Evolutionary conservation across 1,284 basidiomycete species (phyloP).

Genomic region (Anthracocystis setariae): DNA sequence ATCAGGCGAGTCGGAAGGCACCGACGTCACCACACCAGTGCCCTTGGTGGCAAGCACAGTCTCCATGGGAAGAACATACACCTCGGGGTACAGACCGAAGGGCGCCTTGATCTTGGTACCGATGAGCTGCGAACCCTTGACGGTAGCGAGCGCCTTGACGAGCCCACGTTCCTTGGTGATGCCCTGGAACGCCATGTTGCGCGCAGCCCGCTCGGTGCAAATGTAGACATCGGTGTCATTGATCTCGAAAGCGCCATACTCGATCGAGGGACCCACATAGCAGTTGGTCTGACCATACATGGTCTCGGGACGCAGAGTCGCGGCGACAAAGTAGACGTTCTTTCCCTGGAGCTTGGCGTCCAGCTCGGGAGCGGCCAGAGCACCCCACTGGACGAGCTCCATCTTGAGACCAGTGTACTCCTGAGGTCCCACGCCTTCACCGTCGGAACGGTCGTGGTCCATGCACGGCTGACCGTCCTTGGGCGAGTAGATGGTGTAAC

Average conservation of each 20-base stretch:
- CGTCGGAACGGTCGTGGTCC: constrained; percentile 97
- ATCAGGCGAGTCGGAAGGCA: constrained; percentile 97
- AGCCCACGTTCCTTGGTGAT: constrained; percentile 72
- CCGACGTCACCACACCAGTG: constrained; percentile 97
- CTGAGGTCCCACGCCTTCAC: constrained; percentile 93
- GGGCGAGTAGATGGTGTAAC: constrained; percentile 98
- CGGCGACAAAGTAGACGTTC: constrained; percentile 90
- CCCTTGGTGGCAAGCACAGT: constrained; percentile 95
- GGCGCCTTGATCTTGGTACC: constrained; percentile 93
- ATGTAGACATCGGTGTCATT: constrained; percentile 83
- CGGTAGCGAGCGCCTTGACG: constrained; percentile 56
- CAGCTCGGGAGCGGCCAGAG: constrained; percentile 73
- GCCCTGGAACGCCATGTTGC: constrained; percentile 96
- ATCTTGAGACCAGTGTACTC: constrained; percentile 97
- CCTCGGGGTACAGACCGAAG: constrained; percentile 82
- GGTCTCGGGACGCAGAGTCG: constrained; percentile 95
- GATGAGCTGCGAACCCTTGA: constrained; percentile 78
- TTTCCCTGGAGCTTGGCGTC: constrained; percentile 74
- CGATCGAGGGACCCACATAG: constrained; percentile 89
- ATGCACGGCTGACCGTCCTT: constrained; percentile 99
- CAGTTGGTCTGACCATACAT: constrained; percentile 99
- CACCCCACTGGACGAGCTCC: constrained; percentile 77
- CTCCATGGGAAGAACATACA: constrained; percentile 98
- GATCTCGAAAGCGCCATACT: constrained; percentile 83
- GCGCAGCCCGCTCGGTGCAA: constrained; percentile 86